phyloP scores from a whole-genome alignment of 176 grass and related monocot species.

The Puccinellia tenuiflora region DNA sequence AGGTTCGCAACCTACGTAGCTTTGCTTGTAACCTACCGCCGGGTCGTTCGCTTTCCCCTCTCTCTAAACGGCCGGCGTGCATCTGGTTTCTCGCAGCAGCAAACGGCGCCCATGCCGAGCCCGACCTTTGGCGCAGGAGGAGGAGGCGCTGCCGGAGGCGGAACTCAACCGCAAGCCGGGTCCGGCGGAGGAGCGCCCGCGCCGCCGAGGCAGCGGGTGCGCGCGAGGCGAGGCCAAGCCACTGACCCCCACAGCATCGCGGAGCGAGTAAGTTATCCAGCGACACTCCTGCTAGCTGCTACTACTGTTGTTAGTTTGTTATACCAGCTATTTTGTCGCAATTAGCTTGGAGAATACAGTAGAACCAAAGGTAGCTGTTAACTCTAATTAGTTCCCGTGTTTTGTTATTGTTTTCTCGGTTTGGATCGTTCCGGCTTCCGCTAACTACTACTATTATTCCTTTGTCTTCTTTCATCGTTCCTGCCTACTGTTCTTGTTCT shows the following conservation, averaged over 20 bases:
- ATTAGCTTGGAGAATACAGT: conserved; percentile 14
- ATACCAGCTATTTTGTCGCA: neutral
- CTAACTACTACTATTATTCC: conserved; percentile 4
- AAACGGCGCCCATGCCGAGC: conserved; percentile 29
- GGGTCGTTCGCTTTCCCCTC: neutral
- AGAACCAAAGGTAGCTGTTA: conserved; percentile 32
- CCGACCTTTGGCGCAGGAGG: conserved; percentile 39
- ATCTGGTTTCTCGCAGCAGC: conserved; percentile 28
- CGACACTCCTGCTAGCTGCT: neutral
- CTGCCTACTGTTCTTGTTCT: neutral
- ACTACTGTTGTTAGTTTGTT: neutral
- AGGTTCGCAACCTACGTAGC: conserved; percentile 25
- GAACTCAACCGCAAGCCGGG: conserved; percentile 13
- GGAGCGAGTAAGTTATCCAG: conserved; percentile 54
- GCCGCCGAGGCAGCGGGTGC: conserved; percentile 59
- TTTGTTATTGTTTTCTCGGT: conserved; percentile 16
- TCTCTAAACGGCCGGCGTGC: neutral
- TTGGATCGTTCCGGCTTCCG: conserved; percentile 32
- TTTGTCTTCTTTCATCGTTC: conserved; percentile 30
- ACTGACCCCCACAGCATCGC: conserved; percentile 95
- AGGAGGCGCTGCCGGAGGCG: conserved; percentile 7
- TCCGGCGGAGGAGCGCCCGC: conserved; percentile 27
- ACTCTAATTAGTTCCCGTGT: conserved; percentile 22
- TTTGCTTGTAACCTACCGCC: neutral
- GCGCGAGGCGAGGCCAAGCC: conserved; percentile 72